These are phyloP conservation scores for Candida silvicultrix DNA, from an alignment of 805 yeast genomes.

Conservation along the genomic window DNA sequence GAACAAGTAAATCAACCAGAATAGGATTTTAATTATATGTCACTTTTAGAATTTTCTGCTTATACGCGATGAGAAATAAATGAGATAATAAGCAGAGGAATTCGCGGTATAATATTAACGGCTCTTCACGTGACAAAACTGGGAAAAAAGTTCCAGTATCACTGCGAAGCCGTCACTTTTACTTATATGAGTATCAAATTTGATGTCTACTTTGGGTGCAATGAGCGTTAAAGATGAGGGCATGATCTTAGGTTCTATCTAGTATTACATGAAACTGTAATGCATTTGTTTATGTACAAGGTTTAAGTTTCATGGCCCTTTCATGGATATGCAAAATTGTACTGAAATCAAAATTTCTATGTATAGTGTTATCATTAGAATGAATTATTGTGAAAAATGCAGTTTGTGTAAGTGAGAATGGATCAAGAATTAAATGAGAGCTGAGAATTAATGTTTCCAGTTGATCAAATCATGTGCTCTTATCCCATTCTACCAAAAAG, in stretches of 20 bases:
- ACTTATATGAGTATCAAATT: too few relatives aligned
- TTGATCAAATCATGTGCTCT: background rate
- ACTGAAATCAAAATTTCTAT: background rate
- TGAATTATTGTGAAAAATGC: background rate
- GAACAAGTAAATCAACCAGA: too few relatives aligned
- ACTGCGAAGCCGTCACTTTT: background rate
- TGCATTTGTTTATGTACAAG: background rate
- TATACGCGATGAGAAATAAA: background rate
- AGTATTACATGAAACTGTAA: too few relatives aligned
- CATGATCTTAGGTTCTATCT: too few relatives aligned
- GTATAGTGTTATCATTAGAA: background rate
- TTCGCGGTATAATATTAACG: background rate
- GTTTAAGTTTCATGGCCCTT: background rate
- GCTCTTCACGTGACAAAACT: background rate
- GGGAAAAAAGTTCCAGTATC: background rate
- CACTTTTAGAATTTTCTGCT: background rate
- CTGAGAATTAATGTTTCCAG: too few relatives aligned
- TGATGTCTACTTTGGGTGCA: too few relatives aligned
- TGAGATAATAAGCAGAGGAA: too few relatives aligned
- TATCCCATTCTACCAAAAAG: background rate
- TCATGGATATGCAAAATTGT: background rate
- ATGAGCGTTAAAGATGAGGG: too few relatives aligned
- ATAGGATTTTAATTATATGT: background rate
- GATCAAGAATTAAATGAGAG: too few relatives aligned
- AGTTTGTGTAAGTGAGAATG: too few relatives aligned